phyloP scores from a whole-genome alignment of 1,139 yeast genomes.

The Candida tetrigidarum region DNA sequence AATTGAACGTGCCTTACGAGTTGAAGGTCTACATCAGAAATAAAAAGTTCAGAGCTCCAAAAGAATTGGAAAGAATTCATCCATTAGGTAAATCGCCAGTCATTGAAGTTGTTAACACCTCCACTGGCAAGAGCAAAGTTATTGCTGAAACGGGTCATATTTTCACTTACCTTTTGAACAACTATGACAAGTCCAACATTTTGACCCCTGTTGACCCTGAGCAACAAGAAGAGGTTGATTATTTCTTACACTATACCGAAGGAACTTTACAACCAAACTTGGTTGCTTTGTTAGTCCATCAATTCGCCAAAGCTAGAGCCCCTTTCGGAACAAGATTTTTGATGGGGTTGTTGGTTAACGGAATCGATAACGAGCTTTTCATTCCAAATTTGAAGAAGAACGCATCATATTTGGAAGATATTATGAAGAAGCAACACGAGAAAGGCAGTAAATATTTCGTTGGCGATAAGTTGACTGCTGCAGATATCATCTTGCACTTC shows the following conservation, averaged over 20 bases:
- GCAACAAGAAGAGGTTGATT: conserved; percentile 34
- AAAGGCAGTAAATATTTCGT: conserved; percentile 35
- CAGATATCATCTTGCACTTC: conserved; percentile 43
- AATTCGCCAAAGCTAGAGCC: conserved; percentile 29
- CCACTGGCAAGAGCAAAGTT: conserved; percentile 13
- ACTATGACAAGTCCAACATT: conserved; percentile 32
- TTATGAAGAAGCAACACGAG: conserved; percentile 30
- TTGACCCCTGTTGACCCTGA: conserved; percentile 29
- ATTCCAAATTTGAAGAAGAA: conserved; percentile 28
- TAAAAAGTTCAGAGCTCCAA: conserved; percentile 37
- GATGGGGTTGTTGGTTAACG: conserved; percentile 26
- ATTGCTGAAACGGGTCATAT: conserved; percentile 47
- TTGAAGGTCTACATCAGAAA: conserved; percentile 35
- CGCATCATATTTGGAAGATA: conserved; percentile 34
- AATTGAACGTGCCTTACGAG: conserved; percentile 39
- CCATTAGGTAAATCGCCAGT: conserved; percentile 49
- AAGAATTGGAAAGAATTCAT: conserved; percentile 36
- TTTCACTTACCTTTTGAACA: conserved; percentile 31
- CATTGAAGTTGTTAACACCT: conserved; percentile 30
- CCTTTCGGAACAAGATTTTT: conserved; percentile 34
- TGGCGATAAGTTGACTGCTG: conserved; percentile 40
- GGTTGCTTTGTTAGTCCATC: conserved; percentile 35
- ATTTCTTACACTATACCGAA: conserved; percentile 44
- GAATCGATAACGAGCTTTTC: conserved; percentile 32
- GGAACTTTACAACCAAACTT: conserved; percentile 40